Percentiles rank a stretch among this genome's conserved stretches.
Evolutionary conservation across 2,329 filamentous ascomycete species (phyloP).

Genomic region (Fusarium sp.): DNA sequence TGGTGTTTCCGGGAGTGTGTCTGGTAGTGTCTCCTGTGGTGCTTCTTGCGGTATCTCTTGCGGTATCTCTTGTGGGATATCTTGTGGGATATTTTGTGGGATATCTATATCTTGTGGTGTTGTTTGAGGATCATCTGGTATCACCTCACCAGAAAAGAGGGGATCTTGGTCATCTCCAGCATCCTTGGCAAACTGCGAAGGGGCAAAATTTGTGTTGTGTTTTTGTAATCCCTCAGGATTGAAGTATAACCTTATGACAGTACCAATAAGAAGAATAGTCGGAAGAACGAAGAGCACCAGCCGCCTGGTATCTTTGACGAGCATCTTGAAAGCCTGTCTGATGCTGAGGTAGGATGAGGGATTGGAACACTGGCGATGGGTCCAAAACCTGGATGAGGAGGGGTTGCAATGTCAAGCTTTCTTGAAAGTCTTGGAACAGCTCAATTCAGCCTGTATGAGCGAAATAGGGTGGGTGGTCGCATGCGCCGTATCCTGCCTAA

Average conservation of each 20-base stretch:
- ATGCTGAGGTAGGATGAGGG: background rate
- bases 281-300: conserved; percentile 45
- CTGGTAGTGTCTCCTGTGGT: background rate
- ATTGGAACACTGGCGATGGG: conserved; percentile 3
- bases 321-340: conserved; percentile 40
- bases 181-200: conserved; percentile 10
- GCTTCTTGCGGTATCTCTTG: background rate
- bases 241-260: conserved; percentile 38
- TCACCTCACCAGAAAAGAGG: background rate
- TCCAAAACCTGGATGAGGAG: background rate
- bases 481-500: conserved; percentile 12
- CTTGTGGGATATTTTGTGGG: background rate
- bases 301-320: conserved; percentile 46
- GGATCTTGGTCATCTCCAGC: background rate
- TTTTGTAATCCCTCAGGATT: conserved; percentile 8
- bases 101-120: background rate
- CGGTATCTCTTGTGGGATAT: background rate
- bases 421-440: background rate
- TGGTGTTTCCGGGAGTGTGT: background rate
- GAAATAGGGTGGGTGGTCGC: background rate
- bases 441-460: background rate
- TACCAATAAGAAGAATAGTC: conserved; percentile 44
- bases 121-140: background rate
- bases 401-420: background rate
- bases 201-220: conserved; percentile 14